Evolutionary conservation across 2,329 filamentous ascomycete species (phyloP), one percentile per base, ranked within the genome.

Genomic region (Cladosporium sp.): DNA sequence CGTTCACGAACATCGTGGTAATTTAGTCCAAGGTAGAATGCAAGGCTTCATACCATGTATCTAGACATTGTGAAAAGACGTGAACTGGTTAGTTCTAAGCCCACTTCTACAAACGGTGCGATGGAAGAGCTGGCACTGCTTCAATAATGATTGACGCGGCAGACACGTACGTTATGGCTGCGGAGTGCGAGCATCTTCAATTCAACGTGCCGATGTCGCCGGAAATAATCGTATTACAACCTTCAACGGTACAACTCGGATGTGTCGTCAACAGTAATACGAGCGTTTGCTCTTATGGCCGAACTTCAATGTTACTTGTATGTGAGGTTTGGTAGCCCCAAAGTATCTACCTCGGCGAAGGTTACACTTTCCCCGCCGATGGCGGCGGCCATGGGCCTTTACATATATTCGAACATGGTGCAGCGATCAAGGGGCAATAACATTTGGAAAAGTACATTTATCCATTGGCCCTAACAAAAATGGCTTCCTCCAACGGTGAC

Each of bases 281-380:
- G 41, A 47, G 41, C 8, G 41, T 1, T 21, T 47, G 41, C 1
- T 21, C 8, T 18, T 15, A 44, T 21, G 41, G 18, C 18, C 4
- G 32, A 47, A 24, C n/a, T 3, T 21, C 41, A 21, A 7, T 21
- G n/a, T 44, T 44, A 18, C 12, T n/a, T 7, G 5, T 21, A 36
- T n/a, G 41, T 21, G 41, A 21, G 41, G 41, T 47, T 21, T 47
- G 41, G 41, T 47, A 47, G 41, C 5, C 41, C 8, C n/a, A 47
- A 47, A 47, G 41, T 47, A 21, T 55, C 52, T 34, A 55, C 52
- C 52, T 55, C 52, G 52, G 52, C 52, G 52, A 32, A 34, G 4
- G 26, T n/a, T 18, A n/a, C 10, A 4, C 52, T 7, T 55, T 55
- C 52, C 52, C 52, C 52, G 52, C 52, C 52, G 28, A 34, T n/a